These are phyloP conservation scores for Meyerozyma sp. DNA, from an alignment of 1,139 yeast species.

Conservation along the genomic window DNA sequence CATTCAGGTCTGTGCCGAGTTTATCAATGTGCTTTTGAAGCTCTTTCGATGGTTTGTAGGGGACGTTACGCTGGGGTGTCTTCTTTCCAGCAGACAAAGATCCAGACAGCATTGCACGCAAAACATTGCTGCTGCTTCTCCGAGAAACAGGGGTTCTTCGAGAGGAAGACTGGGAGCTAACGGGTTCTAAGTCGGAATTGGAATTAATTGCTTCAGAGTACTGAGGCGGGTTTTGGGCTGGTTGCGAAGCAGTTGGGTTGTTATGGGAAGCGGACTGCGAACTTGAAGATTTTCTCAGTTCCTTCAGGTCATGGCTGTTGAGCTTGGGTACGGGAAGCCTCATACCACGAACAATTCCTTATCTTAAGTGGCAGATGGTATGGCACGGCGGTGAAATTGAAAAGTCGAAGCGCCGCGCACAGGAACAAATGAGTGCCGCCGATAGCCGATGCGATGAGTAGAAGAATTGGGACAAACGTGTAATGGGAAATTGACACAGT, in stretches of 20 bases:
- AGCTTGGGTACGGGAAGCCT: neutral
- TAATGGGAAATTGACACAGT: neutral
- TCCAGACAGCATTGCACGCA: conserved; percentile 3
- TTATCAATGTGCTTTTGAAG: conserved; percentile 32
- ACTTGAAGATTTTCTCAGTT: neutral
- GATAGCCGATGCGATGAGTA: neutral
- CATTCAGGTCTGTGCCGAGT: neutral
- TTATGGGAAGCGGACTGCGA: neutral
- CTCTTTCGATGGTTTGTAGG: conserved; percentile 32
- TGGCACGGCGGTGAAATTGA: neutral
- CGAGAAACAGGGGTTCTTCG: conserved; percentile 3
- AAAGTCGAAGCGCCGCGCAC: neutral
- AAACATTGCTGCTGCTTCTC: conserved; percentile 5
- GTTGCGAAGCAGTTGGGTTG: neutral
- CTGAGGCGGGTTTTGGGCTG: neutral
- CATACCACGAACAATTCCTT: neutral
- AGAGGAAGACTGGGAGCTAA: neutral
- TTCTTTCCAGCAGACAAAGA: conserved; percentile 7
- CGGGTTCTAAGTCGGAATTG: neutral
- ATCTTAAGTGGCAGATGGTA: neutral
- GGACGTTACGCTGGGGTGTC: conserved; percentile 11
- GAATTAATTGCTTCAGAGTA: neutral
- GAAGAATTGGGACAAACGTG: neutral
- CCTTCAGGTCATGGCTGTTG: neutral
- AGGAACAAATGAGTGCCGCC: neutral